phyloP scores from a whole-genome alignment of 805 yeast genomes.

The Blastobotrys muscicola region DNA sequence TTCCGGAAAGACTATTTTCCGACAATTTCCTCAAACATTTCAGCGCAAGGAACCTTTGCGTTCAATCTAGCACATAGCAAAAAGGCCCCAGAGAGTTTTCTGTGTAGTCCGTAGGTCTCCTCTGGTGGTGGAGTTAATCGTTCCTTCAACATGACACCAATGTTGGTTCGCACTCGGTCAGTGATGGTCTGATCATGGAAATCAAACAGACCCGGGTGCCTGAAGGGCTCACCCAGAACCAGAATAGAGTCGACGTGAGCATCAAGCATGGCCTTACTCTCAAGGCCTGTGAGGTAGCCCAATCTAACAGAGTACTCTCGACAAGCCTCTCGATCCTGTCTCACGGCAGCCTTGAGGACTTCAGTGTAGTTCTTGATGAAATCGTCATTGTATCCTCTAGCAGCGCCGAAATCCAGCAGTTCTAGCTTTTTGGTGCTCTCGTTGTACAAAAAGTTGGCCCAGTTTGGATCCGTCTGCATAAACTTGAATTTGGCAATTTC shows the following conservation, averaged over 20 bases:
- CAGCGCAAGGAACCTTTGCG: constrained; percentile 74
- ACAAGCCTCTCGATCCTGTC: constrained; percentile 53
- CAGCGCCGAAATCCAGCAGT: constrained; percentile 90
- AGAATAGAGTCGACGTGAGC: constrained; percentile 90
- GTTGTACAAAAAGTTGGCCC: constrained; percentile 95
- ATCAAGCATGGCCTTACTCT: constrained; percentile 73
- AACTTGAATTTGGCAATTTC: constrained; percentile 79
- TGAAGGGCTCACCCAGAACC: constrained; percentile 88
- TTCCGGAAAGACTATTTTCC: no score
- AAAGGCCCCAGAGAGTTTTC: constrained; percentile 92
- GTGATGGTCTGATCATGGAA: constrained; percentile 85
- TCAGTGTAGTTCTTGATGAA: constrained; percentile 63
- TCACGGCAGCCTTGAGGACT: constrained; percentile 66
- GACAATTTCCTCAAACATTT: constrained; percentile 66
- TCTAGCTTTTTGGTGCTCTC: constrained; percentile 62
- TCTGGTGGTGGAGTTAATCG: constrained; percentile 96
- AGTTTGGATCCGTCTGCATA: constrained; percentile 99
- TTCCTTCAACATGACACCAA: constrained; percentile 82
- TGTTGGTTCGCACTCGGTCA: constrained; percentile 81
- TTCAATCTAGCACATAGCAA: constrained; percentile 76
- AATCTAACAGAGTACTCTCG: constrained; percentile 57
- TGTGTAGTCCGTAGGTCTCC: constrained; percentile 92
- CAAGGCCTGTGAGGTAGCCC: constrained; percentile 89
- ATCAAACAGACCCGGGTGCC: constrained; percentile 54
- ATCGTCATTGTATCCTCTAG: constrained; percentile 61